These are phyloP conservation scores for Apiotrichum laibachii DNA, from an alignment of 1,284 basidiomycete species.

Conservation along the genomic window DNA sequence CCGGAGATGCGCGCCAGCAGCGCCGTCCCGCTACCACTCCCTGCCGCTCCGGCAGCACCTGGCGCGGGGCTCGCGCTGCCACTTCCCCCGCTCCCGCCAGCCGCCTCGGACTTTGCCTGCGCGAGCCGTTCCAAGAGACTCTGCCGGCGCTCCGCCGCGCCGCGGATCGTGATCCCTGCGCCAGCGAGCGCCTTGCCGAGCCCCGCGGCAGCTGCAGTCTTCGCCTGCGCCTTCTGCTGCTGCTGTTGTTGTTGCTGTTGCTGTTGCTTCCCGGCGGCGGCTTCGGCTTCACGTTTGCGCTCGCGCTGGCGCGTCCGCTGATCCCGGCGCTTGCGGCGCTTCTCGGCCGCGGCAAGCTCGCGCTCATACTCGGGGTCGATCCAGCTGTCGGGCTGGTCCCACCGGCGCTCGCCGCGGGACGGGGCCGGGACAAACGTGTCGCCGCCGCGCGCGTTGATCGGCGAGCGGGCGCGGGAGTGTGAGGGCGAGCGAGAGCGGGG, in stretches of 20 bases:
- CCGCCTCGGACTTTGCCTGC: slow-evolving; percentile 8
- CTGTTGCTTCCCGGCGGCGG: too few relatives aligned
- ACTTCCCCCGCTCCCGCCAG: not conserved
- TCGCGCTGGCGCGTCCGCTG: slow-evolving; percentile 4
- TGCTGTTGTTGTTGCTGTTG: too few relatives aligned
- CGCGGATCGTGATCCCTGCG: slow-evolving; percentile 17
- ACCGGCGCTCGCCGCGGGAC: slow-evolving; percentile 26
- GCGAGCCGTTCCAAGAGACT: slow-evolving; percentile 21
- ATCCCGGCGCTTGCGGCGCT: slow-evolving; percentile 7
- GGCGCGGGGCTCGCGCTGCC: not conserved
- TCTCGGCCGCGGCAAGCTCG: not conserved
- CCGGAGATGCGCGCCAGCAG: not conserved
- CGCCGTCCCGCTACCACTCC: not conserved
- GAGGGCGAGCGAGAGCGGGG: slow-evolving; percentile 4
- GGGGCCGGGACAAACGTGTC: slow-evolving; percentile 34
- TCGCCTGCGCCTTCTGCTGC: not conserved
- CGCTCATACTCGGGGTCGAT: slow-evolving; percentile 38
- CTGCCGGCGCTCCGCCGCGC: slow-evolving; percentile 17
- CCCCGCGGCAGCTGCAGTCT: not conserved
- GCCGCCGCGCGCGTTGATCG: slow-evolving; percentile 6
- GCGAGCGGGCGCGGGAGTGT: slow-evolving; percentile 13
- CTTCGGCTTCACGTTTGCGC: not conserved
- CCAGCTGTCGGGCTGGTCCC: slow-evolving; percentile 46
- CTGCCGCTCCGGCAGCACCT: not conserved
- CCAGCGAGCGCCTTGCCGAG: slow-evolving; percentile 4